Evolutionary conservation across 257 asterid species (phyloP), one percentile per base, ranked within the genome.

Genomic region (Asclepias syriaca): DNA sequence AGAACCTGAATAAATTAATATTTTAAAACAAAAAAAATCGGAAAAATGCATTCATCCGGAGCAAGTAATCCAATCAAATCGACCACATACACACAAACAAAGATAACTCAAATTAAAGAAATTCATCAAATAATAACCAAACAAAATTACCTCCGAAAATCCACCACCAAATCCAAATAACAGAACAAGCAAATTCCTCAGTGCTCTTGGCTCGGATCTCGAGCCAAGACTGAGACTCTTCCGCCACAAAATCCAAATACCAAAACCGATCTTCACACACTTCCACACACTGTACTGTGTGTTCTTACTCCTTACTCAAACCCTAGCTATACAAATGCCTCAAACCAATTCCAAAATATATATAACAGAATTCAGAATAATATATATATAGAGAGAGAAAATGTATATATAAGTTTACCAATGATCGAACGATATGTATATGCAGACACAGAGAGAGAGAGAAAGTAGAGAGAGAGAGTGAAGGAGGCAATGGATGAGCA

Each of bases 171-270:
- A 54, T 19, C 59, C 27, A 54, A 19, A 16, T 51, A 15, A 21
- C 27, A 9, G n/a, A 54, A 6, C 24, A 58, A 6, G 59, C n/a
- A 48, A 74, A 74, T 19, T 81, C 88, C 87, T 83, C 88, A 24
- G 83, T 75, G 59, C n/a, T 51, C 90, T 87, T 89, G 93, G 94
- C 96, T 84, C 96, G 92, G 96, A 86, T 89, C 92, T 89, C 94
- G 98, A 93, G 97, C 93, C 97, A 93, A 93, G 90, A 79, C 84
- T 81, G 91, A 86, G 76, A 21, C 65, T 18, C 74, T 37, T 14
- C 66, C 61, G 22, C 60, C 40, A 32, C 40, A 46, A 73, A 79
- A 85, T 85, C 81, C 83, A 79, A 77, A 54, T 66, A 24, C 72
- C 82, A 73, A 82, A 77, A 85, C 88, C 72, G 74, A 50, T 79